Percentiles rank a stretch among this genome's conserved stretches.
phyloP scores from a whole-genome alignment of 2,329 filamentous ascomycete genomes.

The Pestalotiopsis sp. region DNA sequence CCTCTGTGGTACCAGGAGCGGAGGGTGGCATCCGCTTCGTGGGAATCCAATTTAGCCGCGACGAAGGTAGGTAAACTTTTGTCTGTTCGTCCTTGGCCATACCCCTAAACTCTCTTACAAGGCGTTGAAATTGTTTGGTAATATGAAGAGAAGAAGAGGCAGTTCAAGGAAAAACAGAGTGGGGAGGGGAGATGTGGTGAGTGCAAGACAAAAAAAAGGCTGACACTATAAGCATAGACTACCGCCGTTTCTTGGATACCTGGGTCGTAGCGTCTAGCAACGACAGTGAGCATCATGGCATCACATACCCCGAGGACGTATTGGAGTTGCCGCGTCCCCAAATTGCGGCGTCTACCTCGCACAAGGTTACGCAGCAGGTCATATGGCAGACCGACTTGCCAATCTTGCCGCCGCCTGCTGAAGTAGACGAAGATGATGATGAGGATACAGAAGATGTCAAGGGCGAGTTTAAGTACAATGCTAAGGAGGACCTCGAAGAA shows the following conservation, averaged over 20 bases:
- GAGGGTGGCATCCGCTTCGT: slow-evolving; percentile 49
- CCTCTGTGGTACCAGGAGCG: slow-evolving; percentile 14
- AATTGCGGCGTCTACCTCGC: slow-evolving; percentile 35
- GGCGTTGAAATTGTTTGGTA: too few species aligned
- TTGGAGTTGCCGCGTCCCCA: slow-evolving; percentile 51
- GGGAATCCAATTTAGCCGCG: slow-evolving; percentile 51
- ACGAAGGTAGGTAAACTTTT: slow-evolving; percentile 41
- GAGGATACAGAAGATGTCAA: not conserved
- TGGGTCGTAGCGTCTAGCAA: slow-evolving; percentile 49
- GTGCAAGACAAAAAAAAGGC: not conserved
- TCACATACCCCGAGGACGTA: slow-evolving; percentile 47
- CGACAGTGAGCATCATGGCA: slow-evolving; percentile 48
- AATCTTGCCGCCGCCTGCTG: slow-evolving; percentile 12
- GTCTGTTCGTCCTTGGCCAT: not conserved
- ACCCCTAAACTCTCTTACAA: too few species aligned
- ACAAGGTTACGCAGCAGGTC: slow-evolving; percentile 18
- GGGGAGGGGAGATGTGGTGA: too few species aligned
- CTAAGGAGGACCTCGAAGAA: too few species aligned
- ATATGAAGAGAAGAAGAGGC: too few species aligned
- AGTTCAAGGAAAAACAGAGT: too few species aligned
- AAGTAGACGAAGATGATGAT: slow-evolving; percentile 10
- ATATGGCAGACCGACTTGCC: slow-evolving; percentile 13
- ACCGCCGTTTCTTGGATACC: slow-evolving; percentile 46
- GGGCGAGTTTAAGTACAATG: too few species aligned
- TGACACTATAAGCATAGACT: slow-evolving; percentile 35